A percentile compares a stretch with the other conserved stretches of the same genome.
Evolutionary conservation across 176 grass and related monocot genomes (phyloP).

Genomic region (Oryza meyeriana): DNA sequence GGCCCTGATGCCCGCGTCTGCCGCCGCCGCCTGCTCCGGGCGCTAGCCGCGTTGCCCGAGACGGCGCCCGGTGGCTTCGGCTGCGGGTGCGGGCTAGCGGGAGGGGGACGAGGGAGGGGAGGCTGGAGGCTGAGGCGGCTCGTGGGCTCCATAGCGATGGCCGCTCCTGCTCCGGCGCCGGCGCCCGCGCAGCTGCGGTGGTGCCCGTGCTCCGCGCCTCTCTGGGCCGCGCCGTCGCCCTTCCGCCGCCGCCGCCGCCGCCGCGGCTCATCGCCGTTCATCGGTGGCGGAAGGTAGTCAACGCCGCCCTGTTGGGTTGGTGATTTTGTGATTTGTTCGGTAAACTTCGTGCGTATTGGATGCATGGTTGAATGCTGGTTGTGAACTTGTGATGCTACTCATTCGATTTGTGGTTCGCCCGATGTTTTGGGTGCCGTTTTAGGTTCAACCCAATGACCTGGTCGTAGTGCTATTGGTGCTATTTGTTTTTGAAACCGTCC

Average conservation of each 20-base stretch:
- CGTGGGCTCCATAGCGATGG: conserved; percentile 44
- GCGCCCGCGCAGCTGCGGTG: conserved; percentile 34
- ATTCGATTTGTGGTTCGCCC: not conserved
- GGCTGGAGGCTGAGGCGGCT: conserved; percentile 49
- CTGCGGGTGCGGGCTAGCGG: conserved; percentile 29
- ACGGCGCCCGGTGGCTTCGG: conserved; percentile 59
- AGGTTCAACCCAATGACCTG: not conserved
- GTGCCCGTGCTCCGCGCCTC: conserved; percentile 31
- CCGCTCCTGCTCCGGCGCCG: conserved; percentile 28
- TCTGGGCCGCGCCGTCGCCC: conserved; percentile 20
- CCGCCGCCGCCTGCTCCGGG: not conserved
- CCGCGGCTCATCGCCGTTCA: conserved; percentile 25
- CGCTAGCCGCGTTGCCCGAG: conserved; percentile 27
- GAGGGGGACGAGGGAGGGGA: conserved; percentile 24
- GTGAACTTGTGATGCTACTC: not conserved
- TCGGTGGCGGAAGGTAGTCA: conserved; percentile 38
- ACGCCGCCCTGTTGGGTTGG: not conserved
- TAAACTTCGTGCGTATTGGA: not conserved
- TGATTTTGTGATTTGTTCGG: not conserved
- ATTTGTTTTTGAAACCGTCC: not conserved
- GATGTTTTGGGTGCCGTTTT: not conserved
- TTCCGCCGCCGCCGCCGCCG: conserved; percentile 21
- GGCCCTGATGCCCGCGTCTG: not conserved
- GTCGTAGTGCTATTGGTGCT: not conserved
- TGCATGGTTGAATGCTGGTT: not conserved